phyloP scores from a whole-genome alignment of 106 monocot species.

The Dendrobium nobile region DNA sequence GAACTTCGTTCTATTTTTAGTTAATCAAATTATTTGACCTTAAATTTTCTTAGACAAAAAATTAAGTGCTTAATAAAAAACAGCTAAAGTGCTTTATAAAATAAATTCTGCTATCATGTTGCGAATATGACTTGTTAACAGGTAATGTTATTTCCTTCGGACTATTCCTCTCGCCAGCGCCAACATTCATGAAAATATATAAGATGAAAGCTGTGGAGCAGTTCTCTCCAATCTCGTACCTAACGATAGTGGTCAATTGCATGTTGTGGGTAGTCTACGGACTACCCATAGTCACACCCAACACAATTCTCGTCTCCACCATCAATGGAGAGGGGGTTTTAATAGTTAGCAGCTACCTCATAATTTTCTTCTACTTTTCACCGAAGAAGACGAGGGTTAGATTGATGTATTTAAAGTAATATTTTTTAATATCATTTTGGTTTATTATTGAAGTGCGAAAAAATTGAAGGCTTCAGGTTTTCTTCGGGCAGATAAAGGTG shows the following conservation, averaged over 20 bases:
- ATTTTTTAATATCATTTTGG: background rate
- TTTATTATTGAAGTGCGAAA: background rate
- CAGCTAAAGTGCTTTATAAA: background rate
- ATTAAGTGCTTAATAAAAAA: too few relatives aligned
- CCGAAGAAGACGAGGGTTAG: slow-evolving; percentile 12
- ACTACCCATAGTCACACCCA: slow-evolving; percentile 31
- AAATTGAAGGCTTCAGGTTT: background rate
- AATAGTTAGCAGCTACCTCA: slow-evolving; percentile 37
- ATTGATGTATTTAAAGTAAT: background rate
- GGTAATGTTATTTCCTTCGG: slow-evolving; percentile 46
- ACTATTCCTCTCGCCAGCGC: slow-evolving; percentile 53
- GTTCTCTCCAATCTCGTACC: slow-evolving; percentile 44
- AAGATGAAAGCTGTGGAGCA: slow-evolving; percentile 40
- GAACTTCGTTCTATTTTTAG: too few relatives aligned
- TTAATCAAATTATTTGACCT: too few relatives aligned
- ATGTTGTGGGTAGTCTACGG: slow-evolving; percentile 53
- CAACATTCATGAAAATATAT: slow-evolving; percentile 36
- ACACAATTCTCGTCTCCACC: slow-evolving; percentile 47
- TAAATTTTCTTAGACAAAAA: too few relatives aligned
- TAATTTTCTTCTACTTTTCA: slow-evolving; percentile 38
- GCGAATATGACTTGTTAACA: slow-evolving; percentile 5
- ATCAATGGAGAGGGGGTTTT: slow-evolving; percentile 45
- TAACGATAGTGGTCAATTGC: slow-evolving; percentile 48
- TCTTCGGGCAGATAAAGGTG: slow-evolving; percentile 27
- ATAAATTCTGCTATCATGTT: background rate